Percentiles rank a stretch among this genome's conserved stretches.
Evolutionary conservation across 2,329 filamentous ascomycete species (phyloP).

Genomic region (Juglanconis oblonga): DNA sequence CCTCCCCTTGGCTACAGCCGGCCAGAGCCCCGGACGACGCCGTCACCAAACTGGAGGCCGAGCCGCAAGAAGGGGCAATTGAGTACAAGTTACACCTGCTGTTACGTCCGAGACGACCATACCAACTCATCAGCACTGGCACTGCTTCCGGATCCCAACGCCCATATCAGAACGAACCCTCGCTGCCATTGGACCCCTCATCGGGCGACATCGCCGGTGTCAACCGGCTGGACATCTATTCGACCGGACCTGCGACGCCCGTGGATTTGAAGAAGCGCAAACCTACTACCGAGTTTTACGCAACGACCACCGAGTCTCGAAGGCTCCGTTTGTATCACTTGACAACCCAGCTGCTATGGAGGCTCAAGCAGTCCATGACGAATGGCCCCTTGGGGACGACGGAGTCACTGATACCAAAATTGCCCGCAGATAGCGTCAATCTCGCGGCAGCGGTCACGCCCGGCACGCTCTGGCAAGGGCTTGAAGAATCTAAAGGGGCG

Average conservation of each 20-base stretch:
- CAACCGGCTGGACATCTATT: conserved; percentile 25
- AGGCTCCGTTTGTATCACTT: conserved; percentile 85
- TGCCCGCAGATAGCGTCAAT: conserved; percentile 62
- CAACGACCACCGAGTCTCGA: conserved; percentile 59
- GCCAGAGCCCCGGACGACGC: conserved; percentile 37
- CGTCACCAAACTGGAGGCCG: conserved; percentile 76
- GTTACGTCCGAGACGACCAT: conserved; percentile 67
- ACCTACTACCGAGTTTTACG: conserved; percentile 5
- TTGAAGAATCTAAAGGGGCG: conserved; percentile 91
- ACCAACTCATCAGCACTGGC: conserved; percentile 66
- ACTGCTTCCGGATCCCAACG: conserved; percentile 9
- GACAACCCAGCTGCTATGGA: conserved; percentile 93
- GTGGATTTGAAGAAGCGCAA: conserved; percentile 3
- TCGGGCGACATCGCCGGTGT: conserved; percentile 16
- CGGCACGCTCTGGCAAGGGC: conserved; percentile 65
- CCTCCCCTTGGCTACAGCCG: conserved; percentile 81
- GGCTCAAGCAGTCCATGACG: conserved; percentile 86
- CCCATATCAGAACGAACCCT: background rate
- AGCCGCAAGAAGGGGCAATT: conserved; percentile 89
- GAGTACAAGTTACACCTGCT: conserved; percentile 96
- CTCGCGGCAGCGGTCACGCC: conserved; percentile 45
- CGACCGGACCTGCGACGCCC: conserved; percentile 33
- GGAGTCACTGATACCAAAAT: conserved; percentile 69
- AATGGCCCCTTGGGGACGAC: conserved; percentile 43
- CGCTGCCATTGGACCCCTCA: background rate